phyloP scores from a whole-genome alignment of 805 yeast species.

The Yarrowia yakushimensis region DNA sequence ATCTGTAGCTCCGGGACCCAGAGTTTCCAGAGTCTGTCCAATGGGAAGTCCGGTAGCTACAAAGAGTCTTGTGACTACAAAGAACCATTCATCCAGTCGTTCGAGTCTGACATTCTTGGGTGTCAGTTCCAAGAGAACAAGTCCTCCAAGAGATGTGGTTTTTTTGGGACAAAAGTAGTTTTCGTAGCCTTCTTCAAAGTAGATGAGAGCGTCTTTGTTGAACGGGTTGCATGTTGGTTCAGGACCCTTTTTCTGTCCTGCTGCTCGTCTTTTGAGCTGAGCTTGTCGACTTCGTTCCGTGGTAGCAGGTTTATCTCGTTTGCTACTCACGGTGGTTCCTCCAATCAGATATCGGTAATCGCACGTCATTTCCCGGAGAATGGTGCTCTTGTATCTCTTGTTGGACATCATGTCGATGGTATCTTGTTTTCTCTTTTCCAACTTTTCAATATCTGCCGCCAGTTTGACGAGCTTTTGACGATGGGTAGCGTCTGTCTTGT shows the following conservation, averaged over 20 bases:
- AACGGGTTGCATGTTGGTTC: neutral
- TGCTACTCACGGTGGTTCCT: neutral
- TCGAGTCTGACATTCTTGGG: neutral
- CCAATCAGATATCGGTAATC: conserved; percentile 17
- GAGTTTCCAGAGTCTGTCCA: neutral
- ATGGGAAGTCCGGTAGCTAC: neutral
- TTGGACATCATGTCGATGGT: neutral
- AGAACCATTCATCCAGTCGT: neutral
- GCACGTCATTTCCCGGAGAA: conserved; percentile 2
- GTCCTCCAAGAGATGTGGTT: neutral
- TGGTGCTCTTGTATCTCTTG: neutral
- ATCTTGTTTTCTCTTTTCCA: neutral
- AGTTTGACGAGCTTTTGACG: neutral
- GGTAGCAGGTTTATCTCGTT: neutral
- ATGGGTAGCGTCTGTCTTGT: neutral
- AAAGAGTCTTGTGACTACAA: neutral
- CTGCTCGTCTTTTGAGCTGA: neutral
- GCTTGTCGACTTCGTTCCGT: neutral
- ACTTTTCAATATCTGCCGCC: neutral
- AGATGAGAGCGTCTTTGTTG: neutral
- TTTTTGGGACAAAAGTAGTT: neutral
- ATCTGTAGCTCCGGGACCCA: conserved; percentile 13
- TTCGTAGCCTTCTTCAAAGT: neutral
- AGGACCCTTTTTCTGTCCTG: neutral
- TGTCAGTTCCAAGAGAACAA: conserved; percentile 4